Evolutionary conservation across 768 basidiomycete species (phyloP).

Genomic region (Termitomyces sp.): DNA sequence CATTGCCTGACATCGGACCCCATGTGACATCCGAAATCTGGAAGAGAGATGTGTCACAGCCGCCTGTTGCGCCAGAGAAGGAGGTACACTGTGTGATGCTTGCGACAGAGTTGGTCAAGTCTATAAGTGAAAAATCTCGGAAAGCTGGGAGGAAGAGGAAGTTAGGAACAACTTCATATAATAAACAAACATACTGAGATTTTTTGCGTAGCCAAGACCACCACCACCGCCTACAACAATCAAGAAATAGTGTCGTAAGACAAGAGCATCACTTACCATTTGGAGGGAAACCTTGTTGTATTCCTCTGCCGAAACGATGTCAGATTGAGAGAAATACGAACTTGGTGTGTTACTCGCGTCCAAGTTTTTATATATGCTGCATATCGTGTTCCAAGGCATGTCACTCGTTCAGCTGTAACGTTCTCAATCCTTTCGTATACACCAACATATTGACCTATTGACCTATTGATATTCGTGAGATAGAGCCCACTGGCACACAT

Average conservation of each 20-base stretch:
- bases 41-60: slow-evolving; percentile 27
- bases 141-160: slow-evolving; percentile 14
- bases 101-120: slow-evolving; percentile 16
- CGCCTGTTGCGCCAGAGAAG: slow-evolving; percentile 25
- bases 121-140: slow-evolving; percentile 18
- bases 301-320: slow-evolving; percentile 9
- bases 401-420: slow-evolving; percentile 22
- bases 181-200: slow-evolving; percentile 16
- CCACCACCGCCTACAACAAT: slow-evolving; percentile 22
- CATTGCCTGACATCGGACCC: slow-evolving; percentile 21
- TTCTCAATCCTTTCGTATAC: slow-evolving; percentile 24
- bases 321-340: neutral
- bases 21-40: slow-evolving; percentile 27
- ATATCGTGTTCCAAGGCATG: slow-evolving; percentile 18
- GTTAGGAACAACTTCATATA: neutral
- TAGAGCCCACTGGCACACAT: neutral
- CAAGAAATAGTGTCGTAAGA: neutral
- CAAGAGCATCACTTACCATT: slow-evolving; percentile 17
- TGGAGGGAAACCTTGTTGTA: slow-evolving; percentile 26
- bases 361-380: slow-evolving; percentile 30
- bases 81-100: slow-evolving; percentile 25
- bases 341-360: slow-evolving; percentile 18
- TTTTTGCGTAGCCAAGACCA: slow-evolving; percentile 24
- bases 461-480: slow-evolving; percentile 2
- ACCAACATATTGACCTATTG: slow-evolving; percentile 30